Base-by-base conservation (phyloP, 805 yeast species). In the Saturnispora diversa region DNA sequence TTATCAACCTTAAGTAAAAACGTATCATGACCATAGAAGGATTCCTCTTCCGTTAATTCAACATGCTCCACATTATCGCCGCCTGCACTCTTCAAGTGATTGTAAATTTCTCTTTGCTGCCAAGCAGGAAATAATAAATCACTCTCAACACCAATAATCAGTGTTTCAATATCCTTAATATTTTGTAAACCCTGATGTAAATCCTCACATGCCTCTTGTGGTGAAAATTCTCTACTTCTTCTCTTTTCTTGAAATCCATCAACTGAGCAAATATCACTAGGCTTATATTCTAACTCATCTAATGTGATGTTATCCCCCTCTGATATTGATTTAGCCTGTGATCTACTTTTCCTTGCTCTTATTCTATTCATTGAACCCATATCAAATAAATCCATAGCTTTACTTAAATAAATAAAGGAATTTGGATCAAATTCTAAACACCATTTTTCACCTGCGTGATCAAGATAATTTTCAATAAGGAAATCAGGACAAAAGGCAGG, bases 401-500 rank as follows among this genome's bases (percentile, higher is more conserved):
- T 88, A 45, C 88, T 82, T 10, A 88, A 75, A 58, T 88, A 87
- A 37, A 87, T 67, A 50, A 88, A 70, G 5, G 95, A 86, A 58
- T 87, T 87, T 26, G 97, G 83, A 59, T 87, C 97, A 60, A 83
- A 87, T 55, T 87, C 94, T 44, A 84, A 59, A 47, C 94, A 84
- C 67, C 88, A 87, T 67, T 88, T 88, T 57, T 84, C 95, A 7
- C 97, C 97, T 38, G 87, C 94, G 59, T 88, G 96, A 57, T 88
- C 97, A 51, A 88, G 66, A 52, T 88, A 88, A 1, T 95, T 88
- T 59, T 88, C 97, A 36, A 88, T 88, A 45, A 87, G 62, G 57
- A 86, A 88, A 55, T 88, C 97, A 0, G 97, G 95, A 59, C 97
- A 88, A 24, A 88, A 65, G 0, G 95, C 95, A 3, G 96, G 95